These are phyloP conservation scores for Conticribra weissflogii DNA, from an alignment of 108 stramenopile species.

Conservation along the genomic window DNA sequence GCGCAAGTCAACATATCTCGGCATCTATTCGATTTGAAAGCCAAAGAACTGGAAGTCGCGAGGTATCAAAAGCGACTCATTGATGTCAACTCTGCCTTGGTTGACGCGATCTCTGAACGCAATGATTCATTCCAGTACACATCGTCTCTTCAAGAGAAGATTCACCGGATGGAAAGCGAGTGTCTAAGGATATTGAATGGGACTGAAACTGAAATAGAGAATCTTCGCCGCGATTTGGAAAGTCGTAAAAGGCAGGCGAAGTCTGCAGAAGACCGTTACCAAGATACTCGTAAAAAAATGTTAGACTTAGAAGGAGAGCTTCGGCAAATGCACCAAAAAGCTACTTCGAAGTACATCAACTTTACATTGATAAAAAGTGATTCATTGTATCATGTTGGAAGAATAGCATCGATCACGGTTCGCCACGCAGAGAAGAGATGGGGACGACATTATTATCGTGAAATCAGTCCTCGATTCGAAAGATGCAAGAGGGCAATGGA, in stretches of 20 bases:
- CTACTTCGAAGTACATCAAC: slow-evolving; percentile 19
- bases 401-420: no score
- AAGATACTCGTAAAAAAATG: slow-evolving; percentile 4
- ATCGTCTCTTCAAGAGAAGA: slow-evolving; percentile 8
- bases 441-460: no score
- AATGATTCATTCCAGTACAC: slow-evolving; percentile 7
- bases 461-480: no score
- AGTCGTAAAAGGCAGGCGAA: slow-evolving; percentile 5
- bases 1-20: slow-evolving; percentile 3
- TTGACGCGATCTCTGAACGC: slow-evolving; percentile 4
- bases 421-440: no score
- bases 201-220: slow-evolving; percentile 3
- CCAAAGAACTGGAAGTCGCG: background rate
- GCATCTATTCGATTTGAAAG: background rate
- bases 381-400: no score
- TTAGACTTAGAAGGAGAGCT: slow-evolving; percentile 7
- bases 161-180: slow-evolving; percentile 7
- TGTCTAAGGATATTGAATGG: slow-evolving; percentile 4
- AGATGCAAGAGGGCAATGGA: no score
- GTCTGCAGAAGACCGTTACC: slow-evolving; percentile 13
- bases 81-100: background rate
- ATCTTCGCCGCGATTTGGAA: background rate
- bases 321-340: background rate
- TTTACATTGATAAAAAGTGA: no score
- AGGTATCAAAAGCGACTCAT: background rate